Base-by-base conservation (phyloP, 805 yeast genomes). In the Cyberlindnera xylosilytica region DNA sequence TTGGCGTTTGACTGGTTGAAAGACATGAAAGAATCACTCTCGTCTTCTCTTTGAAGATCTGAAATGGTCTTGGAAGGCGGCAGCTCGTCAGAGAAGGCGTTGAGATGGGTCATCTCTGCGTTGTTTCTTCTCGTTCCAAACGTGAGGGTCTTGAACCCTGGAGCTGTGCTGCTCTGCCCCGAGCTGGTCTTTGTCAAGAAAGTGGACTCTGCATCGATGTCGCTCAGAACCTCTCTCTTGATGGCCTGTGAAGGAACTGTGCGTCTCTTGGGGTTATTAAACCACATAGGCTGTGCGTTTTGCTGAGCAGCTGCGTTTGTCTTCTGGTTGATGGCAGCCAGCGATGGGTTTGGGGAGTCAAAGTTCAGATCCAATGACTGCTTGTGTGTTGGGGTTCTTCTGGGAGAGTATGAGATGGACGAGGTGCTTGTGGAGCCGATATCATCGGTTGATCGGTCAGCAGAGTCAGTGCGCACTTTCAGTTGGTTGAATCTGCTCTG, bases 181-280 rank as follows among this genome's bases (percentile, higher is more conserved):
- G 54, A 38, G 12, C 47, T 46, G 9, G 52, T 18, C 39, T 53
- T 54, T 4, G 54, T 42, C 6, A 59, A 35, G 34, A 56, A 51
- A 6, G 53, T 46, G 1, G 64, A 44, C 15, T 56, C 63, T 7
- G 41, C 42, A 11, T 56, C 56, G 23, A 34, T 35, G 4, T 55
- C 55, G n/a, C 46, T 46, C 9, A 39, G 31, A n/a, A 46, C 43
- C 17, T 56, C 63, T 51, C 80, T 62, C 48, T 72, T 74, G 18
- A 74, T 58, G 13, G 73, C 65, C 3, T 63, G 64, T n/a, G 69
- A 67, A 8, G 81, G 79, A n/a, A 70, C 63, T 1, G 64, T 58
- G 43, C 80, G 63, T 46, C 71, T 69, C 45, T 67, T 70, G n/a
- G 73, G 66, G 36, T 66, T 65, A 33, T 66, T 64, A 46, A 58